These are phyloP conservation scores for Termitomyces sp. DNA, from an alignment of 1,284 basidiomycete genomes.

Conservation along the genomic window DNA sequence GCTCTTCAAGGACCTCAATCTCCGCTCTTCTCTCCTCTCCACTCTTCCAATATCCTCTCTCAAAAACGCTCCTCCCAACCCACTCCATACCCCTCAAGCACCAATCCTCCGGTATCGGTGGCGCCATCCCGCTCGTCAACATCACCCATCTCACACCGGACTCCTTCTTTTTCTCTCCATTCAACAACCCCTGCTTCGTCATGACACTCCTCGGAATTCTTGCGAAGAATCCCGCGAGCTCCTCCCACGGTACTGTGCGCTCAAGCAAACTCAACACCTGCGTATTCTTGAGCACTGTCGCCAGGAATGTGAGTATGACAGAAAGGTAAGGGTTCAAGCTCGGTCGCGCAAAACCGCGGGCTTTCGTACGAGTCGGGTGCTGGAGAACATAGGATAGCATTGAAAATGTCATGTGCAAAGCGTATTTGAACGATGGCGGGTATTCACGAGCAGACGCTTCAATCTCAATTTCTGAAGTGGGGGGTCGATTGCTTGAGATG, in stretches of 20 bases:
- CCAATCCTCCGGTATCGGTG: slow-evolving; percentile 92
- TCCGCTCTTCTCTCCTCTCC: slow-evolving; percentile 65
- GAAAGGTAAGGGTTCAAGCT: slow-evolving; percentile 85
- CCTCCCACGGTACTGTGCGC: slow-evolving; percentile 81
- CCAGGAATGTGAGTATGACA: slow-evolving; percentile 82
- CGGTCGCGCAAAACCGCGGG: slow-evolving; percentile 45
- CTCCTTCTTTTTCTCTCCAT: slow-evolving; percentile 13
- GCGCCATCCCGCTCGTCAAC: slow-evolving; percentile 60
- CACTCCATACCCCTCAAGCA: slow-evolving; percentile 93
- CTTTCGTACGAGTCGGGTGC: slow-evolving; percentile 58
- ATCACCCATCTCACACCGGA: slow-evolving; percentile 47
- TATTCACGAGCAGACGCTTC: slow-evolving; percentile 32
- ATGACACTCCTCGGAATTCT: slow-evolving; percentile 57
- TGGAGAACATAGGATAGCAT: slow-evolving; percentile 73
- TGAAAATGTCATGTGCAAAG: slow-evolving; percentile 75
- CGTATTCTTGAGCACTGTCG: slow-evolving; percentile 67
- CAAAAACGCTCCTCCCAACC: slow-evolving; percentile 84
- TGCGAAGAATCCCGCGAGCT: slow-evolving; percentile 64
- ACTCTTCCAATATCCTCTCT: slow-evolving; percentile 86
- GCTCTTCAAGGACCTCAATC: slow-evolving; percentile 72
- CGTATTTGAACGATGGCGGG: slow-evolving; percentile 64
- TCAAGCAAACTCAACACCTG: slow-evolving; percentile 62
- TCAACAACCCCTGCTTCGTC: slow-evolving; percentile 38
- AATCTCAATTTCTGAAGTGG: slow-evolving; percentile 31
- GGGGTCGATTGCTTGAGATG: slow-evolving; percentile 22